These are phyloP conservation scores for Calendula officinalis DNA, from an alignment of 129 eudicot genomes.

Conservation along the genomic window DNA sequence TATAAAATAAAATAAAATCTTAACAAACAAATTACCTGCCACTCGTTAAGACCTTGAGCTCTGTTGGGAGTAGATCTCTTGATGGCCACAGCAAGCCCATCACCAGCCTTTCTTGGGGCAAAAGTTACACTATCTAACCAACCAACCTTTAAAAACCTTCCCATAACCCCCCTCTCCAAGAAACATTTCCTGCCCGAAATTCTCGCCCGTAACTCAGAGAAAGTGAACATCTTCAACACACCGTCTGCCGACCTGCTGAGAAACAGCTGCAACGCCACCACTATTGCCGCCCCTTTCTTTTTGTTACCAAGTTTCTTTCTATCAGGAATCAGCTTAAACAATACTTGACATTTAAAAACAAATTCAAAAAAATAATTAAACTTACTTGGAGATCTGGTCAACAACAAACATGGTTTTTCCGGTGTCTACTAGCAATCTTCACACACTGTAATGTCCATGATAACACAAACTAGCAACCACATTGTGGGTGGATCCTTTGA, in stretches of 20 bases:
- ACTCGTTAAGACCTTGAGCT: slow-evolving; percentile 67
- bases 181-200: slow-evolving; percentile 49
- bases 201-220: slow-evolving; percentile 42
- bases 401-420: slow-evolving; percentile 18
- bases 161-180: slow-evolving; percentile 77
- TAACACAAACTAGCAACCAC: slow-evolving; percentile 34
- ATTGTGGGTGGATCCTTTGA: slow-evolving; percentile 44
- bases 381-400: slow-evolving; percentile 26
- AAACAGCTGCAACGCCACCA: background rate
- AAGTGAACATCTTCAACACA: slow-evolving; percentile 46
- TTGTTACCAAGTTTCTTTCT: slow-evolving; percentile 27
- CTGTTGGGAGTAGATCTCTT: slow-evolving; percentile 56
- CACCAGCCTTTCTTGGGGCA: slow-evolving; percentile 46
- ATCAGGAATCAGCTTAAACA: slow-evolving; percentile 9
- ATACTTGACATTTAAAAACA: background rate
- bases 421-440: slow-evolving; percentile 4
- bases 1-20: background rate
- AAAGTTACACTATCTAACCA: slow-evolving; percentile 55
- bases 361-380: background rate
- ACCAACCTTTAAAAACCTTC: slow-evolving; percentile 57
- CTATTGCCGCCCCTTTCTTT: slow-evolving; percentile 1
- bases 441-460: slow-evolving; percentile 9
- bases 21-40: slow-evolving; percentile 80
- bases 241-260: background rate
- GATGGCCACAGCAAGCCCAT: slow-evolving; percentile 66